These are phyloP conservation scores for Helotiales sp. DNA, from an alignment of 2,329 filamentous ascomycete species.

Conservation along the genomic window DNA sequence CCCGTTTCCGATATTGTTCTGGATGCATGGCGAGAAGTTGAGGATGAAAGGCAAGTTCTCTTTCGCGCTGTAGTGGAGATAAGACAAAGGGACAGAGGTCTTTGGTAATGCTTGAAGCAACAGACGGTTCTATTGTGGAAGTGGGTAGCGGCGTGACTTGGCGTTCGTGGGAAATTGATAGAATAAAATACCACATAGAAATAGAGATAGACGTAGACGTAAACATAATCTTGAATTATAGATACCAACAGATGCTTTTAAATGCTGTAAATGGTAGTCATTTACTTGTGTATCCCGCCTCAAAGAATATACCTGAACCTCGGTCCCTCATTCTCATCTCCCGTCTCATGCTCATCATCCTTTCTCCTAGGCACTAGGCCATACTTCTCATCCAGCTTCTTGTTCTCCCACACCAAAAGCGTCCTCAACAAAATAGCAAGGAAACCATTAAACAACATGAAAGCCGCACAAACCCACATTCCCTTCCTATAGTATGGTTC, in stretches of 20 bases:
- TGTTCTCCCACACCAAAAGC: slow-evolving; percentile 60
- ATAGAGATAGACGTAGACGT: slow-evolving; percentile 1
- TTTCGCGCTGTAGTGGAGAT: slow-evolving; percentile 12
- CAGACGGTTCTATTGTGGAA: not conserved
- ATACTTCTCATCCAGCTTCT: slow-evolving; percentile 51
- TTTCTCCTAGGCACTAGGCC: slow-evolving; percentile 14
- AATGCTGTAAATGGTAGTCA: not conserved
- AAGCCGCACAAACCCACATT: slow-evolving; percentile 58
- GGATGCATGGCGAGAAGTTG: slow-evolving; percentile 33
- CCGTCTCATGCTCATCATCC: not conserved
- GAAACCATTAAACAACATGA: slow-evolving; percentile 59
- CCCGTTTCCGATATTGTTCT: slow-evolving; percentile 40
- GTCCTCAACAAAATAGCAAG: slow-evolving; percentile 54
- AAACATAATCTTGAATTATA: too few relatives aligned
- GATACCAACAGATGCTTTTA: not conserved
- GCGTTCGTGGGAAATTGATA: not conserved
- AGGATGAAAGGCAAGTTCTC: slow-evolving; percentile 33
- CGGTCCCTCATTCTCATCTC: slow-evolving; percentile 31
- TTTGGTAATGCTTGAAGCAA: not conserved
- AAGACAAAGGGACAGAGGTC: not conserved
- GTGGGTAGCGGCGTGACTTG: not conserved
- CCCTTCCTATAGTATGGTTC: slow-evolving; percentile 53
- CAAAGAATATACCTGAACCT: slow-evolving; percentile 12
- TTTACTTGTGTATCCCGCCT: not conserved
- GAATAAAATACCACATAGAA: not conserved